These are phyloP conservation scores for Sphaerulina musiva DNA, from an alignment of 2,329 filamentous ascomycete species.

Conservation along the genomic window DNA sequence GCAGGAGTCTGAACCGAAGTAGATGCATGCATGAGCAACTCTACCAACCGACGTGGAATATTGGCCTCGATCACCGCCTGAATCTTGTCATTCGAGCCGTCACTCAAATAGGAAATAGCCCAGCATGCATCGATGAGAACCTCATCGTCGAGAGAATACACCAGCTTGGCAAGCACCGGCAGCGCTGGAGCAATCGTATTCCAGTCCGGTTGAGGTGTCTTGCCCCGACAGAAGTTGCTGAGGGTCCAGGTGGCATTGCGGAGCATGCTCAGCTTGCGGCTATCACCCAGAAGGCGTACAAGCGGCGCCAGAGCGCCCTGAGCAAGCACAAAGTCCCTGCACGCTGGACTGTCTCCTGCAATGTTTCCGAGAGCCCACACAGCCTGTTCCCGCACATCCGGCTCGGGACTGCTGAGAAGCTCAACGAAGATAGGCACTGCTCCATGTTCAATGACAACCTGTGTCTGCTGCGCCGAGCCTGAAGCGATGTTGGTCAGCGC, in stretches of 20 bases:
- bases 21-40: conserved; percentile 95
- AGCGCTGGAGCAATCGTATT: conserved; percentile 88
- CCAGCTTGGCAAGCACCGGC: conserved; percentile 90
- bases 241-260: conserved; percentile 98
- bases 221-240: conserved; percentile 99
- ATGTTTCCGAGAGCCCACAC: conserved; percentile 99
- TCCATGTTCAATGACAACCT: conserved; percentile 96
- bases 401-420: conserved; percentile 88
- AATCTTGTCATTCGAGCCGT: conserved; percentile 98
- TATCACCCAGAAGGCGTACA: conserved; percentile 83
- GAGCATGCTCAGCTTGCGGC: conserved; percentile 98
- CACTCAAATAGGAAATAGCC: conserved; percentile 97
- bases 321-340: conserved; percentile 91
- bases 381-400: conserved; percentile 94
- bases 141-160: conserved; percentile 97
- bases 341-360: conserved; percentile 94
- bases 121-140: conserved; percentile 98
- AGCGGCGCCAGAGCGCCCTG: conserved; percentile 87
- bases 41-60: conserved; percentile 90
- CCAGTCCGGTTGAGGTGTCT: conserved; percentile 98
- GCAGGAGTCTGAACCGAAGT: conserved; percentile 97
- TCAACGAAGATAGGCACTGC: conserved; percentile 98
- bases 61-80: conserved; percentile 98
- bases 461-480: conserved; percentile 91
- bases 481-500: conserved; percentile 98